A percentile compares a stretch with the other conserved stretches of the same genome.
Conservation (phyloP, 306 rosid genomes). For the Castanea sativa region DNA sequence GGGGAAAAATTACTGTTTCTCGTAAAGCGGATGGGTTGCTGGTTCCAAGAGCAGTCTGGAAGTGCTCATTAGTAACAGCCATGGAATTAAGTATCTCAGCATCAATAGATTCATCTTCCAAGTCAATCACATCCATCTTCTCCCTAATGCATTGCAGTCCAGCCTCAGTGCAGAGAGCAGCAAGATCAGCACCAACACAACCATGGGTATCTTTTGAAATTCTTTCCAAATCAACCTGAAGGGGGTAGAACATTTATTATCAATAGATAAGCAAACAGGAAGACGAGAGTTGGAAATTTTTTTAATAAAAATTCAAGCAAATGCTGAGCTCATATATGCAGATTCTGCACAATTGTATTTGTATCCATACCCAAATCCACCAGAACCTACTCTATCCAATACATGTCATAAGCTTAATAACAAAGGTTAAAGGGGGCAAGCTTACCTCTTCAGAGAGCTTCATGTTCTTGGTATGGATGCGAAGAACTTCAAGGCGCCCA, state of each 20-base stretch:
- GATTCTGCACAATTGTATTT: neutral
- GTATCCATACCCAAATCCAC: neutral
- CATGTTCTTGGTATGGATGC: slow-evolving; percentile 71
- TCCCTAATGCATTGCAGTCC: slow-evolving; percentile 72
- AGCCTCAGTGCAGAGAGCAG: slow-evolving; percentile 76
- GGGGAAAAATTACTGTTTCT: slow-evolving; percentile 46
- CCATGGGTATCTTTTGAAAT: slow-evolving; percentile 64
- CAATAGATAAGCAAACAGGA: slow-evolving; percentile 5
- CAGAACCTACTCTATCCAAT: neutral
- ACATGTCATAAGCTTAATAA: neutral
- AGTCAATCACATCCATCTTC: slow-evolving; percentile 67
- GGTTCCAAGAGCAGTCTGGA: slow-evolving; percentile 66
- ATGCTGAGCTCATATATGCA: neutral
- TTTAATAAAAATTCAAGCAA: slow-evolving; percentile 1
- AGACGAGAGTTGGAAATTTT: neutral
- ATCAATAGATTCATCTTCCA: slow-evolving; percentile 67
- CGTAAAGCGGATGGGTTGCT: slow-evolving; percentile 74
- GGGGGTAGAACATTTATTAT: neutral
- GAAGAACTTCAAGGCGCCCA: slow-evolving; percentile 69
- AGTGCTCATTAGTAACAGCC: slow-evolving; percentile 66
- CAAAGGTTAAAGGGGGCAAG: neutral
- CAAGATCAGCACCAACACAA: slow-evolving; percentile 70
- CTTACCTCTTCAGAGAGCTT: slow-evolving; percentile 70
- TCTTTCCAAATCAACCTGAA: slow-evolving; percentile 62
- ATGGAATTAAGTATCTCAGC: slow-evolving; percentile 62